Base-by-base conservation (phyloP, 73 alveolate species). In the Loxodes magnus region DNA sequence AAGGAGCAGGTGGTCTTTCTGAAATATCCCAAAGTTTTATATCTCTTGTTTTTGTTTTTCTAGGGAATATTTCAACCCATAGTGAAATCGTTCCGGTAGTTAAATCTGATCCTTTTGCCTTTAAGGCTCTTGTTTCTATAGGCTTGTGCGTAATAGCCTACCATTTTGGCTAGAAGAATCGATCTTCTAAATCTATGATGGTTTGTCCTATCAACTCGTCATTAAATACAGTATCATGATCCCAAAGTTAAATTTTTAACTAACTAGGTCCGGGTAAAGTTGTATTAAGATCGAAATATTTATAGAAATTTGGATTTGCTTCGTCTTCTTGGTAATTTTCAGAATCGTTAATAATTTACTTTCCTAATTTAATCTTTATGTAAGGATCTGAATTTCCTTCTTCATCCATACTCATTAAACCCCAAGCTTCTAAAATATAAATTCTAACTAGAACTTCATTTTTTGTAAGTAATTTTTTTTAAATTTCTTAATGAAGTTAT, bases 121-220 rank as follows among this genome's bases (percentile, higher is more conserved):
- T 64, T 39, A 88, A 57, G 36, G 60, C 58, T 52, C 96, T 41
- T 31, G 21, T 56, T 56, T 88, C 97, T 37, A 88, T 74, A 26
- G 97, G 97, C 51, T 88, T 88, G 63, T 81, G 57, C 49, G 68
- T 65, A 28, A 83, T 24, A 33, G 67, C 27, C 46, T 80, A 72
- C 97, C 97, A 88, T 42, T 82, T 80, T n/a, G 79, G 63, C 23
- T 81, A 70, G 64, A 79, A 88, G 81, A 54, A 88, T 53, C 97
- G 63, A 71, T 88, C 97, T 71, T 88, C 97, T 31, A 88, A 69
- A 62, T 88, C 97, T 7, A 88, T 53, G 25, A 62, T 34, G 21
- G 97, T 83, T 6, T 58, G 52, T 5, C 97, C 97, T 26, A 88
- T 87, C 44, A 71, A 43, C 51, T 81, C 93, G 56, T 87, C 97